These are phyloP conservation scores for Naganishia vaughanmartiniae DNA, from an alignment of 768 basidiomycete genomes.

Conservation along the genomic window DNA sequence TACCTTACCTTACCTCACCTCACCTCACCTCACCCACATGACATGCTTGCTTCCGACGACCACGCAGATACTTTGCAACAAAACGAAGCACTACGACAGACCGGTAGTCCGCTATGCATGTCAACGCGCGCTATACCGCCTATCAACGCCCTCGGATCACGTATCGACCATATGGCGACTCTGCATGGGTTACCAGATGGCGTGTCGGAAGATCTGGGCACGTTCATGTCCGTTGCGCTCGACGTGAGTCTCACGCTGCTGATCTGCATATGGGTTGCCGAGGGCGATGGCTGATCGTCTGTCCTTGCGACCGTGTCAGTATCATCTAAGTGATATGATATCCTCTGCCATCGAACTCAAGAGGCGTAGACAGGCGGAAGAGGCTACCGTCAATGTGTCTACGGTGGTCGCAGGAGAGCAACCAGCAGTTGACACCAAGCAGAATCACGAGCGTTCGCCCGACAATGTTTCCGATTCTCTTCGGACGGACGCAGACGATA, in stretches of 20 bases:
- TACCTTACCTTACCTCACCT: too few species aligned
- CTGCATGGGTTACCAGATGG: slow-evolving; percentile 20
- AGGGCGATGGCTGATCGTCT: not conserved
- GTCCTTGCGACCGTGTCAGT: not conserved
- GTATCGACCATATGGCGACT: slow-evolving; percentile 10
- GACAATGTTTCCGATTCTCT: slow-evolving; percentile 11
- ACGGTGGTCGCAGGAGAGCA: not conserved
- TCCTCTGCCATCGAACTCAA: slow-evolving; percentile 19
- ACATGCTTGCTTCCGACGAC: not conserved
- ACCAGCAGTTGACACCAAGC: not conserved
- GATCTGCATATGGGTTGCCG: not conserved
- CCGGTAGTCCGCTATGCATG: slow-evolving; percentile 17
- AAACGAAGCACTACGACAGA: slow-evolving; percentile 14
- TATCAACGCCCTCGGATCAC: not conserved
- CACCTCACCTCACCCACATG: too few species aligned
- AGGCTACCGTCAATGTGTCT: not conserved
- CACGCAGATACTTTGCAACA: slow-evolving; percentile 5
- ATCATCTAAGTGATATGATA: slow-evolving; percentile 7
- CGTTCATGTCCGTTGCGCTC: slow-evolving; percentile 18
- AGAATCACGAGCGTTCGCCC: not conserved
- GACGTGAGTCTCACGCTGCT: slow-evolving; percentile 4
- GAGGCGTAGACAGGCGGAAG: not conserved
- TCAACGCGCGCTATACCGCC: slow-evolving; percentile 12
- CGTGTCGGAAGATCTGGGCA: slow-evolving; percentile 3
- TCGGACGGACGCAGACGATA: not conserved